Base-by-base conservation (phyloP, 148 eudicot genomes). In the Amaranthus cruentus region DNA sequence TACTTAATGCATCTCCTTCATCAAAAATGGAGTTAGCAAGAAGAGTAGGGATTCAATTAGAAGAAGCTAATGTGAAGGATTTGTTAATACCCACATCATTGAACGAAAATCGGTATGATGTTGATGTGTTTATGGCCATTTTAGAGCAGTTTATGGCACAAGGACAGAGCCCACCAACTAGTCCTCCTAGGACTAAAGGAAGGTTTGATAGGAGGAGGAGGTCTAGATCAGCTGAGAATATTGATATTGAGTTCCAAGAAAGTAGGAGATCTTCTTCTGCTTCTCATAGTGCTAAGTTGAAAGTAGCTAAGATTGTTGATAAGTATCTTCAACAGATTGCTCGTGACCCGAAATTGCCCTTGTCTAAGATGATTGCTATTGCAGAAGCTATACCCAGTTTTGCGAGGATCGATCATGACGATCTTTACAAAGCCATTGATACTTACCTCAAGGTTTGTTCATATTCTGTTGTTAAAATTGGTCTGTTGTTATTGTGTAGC, bases 381-480 rank as follows among this genome's bases (percentile, higher is more conserved):
- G 96, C 98, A 21, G 93, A 88, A 75, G 82, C 88, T 7, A 68
- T 92, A 42, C 93, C 98, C 3, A 81, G 79, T 47, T 88, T 87
- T 71, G 87, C 96, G 5, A 79, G 98, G 79, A 62, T 83, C 46
- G 85, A 88, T 48, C 97, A 92, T 77, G 97, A 92, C 77, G 88
- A 88, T 85, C 87, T 92, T 4, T 92, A 92, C 87, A 85, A 73
- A 72, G 98, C 96, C 43, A 90, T 92, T 70, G 96, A 92, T 69
- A 84, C 81, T 72, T 92, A 88, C 74, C 87, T 92, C 53, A 92
- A 92, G 96, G 98, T 92, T 46, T 57, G 52, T 73, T 47, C 9
- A 28, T 73, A 44, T 54, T 52, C 64, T 47, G 1, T 50, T 10
- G 11, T 61, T 7, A 42, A 7, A 18, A 49, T 6, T 56, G 28